Base-by-base conservation (phyloP, 805 yeast species). In the Candida mattraensis region DNA sequence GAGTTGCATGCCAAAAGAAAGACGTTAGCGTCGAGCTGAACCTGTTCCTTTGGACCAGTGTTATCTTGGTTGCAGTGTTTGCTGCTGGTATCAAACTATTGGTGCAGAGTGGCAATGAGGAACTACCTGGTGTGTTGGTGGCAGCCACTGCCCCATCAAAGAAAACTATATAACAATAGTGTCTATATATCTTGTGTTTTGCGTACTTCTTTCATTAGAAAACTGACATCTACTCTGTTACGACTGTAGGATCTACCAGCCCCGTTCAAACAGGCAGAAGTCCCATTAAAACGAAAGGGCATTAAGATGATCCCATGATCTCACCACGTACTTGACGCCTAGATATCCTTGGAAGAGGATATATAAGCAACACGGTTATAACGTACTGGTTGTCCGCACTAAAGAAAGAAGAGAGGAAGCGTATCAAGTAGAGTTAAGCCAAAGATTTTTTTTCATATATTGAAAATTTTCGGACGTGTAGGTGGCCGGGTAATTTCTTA, bases 341-440 rank as follows among this genome's bases (percentile, higher is more conserved):
- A 58, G 54, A 60, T 59, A 58, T 53, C 65, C 63, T 63, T 61
- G 26, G 44, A 43, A 50, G 44, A 50, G 54, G 57, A 56, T 60
- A 60, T 65, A 53, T 62, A 76, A 75, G 83, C 84, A 79, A 79
- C 86, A 79, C 86, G 86, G 80, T 70, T 70, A 54, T 34, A 27
- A 41, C 73, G 80, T 76, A 79, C 76, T 74, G 80, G 85, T 74
- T 76, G 72, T 76, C 82, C 85, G 82, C 85, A 80, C 85, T 75
- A 61, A 54, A 61, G 59, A 54, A 51, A 54, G 50, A 51, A 52
- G 50, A 46, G 40, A 36, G 30, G 28, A 23, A n/a, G n/a, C n/a
- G 30, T 35, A 28, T 40, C 28, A 35, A 37, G 29, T n/a, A n/a
- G n/a, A n/a, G n/a, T n/a, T n/a, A n/a, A n/a, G n/a, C n/a, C n/a